Percentiles rank a stretch among this genome's conserved stretches.
These are phyloP conservation scores for Bryoglossum gracile DNA, from an alignment of 495 filamentous ascomycete genomes.

Conservation along the genomic window DNA sequence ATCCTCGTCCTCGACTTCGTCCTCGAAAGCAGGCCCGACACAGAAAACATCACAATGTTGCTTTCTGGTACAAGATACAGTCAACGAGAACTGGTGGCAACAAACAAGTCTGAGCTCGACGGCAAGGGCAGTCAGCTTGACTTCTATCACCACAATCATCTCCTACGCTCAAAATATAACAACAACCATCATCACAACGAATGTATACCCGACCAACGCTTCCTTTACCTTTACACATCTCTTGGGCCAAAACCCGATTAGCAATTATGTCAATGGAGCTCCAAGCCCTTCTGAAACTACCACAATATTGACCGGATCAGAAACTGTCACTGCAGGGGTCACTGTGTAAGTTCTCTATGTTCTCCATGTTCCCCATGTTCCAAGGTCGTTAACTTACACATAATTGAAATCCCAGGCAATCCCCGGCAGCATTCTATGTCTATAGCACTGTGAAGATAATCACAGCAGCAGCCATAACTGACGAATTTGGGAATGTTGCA, in stretches of 20 bases:
- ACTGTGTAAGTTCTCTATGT: slow-evolving; percentile 9
- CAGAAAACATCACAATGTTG: slow-evolving; percentile 7
- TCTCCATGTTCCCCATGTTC: too few species aligned
- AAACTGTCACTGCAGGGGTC: slow-evolving; percentile 10
- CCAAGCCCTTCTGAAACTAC: background rate
- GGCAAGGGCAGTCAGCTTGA: background rate
- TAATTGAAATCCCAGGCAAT: slow-evolving; percentile 18
- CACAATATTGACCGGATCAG: slow-evolving; percentile 4
- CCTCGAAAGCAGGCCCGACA: too few species aligned
- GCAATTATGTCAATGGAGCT: background rate
- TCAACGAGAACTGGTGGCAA: slow-evolving; percentile 13
- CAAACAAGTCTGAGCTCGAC: background rate
- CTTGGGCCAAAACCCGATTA: slow-evolving; percentile 8
- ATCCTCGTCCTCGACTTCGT: too few species aligned
- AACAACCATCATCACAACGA: background rate
- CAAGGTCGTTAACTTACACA: background rate
- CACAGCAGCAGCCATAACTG: slow-evolving; percentile 7
- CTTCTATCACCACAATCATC: slow-evolving; percentile 3
- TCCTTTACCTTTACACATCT: background rate
- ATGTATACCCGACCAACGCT: slow-evolving; percentile 1
- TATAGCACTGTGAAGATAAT: slow-evolving; percentile 21
- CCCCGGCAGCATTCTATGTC: slow-evolving; percentile 20
- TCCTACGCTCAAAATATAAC: slow-evolving; percentile 1
- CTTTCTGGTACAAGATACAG: slow-evolving; percentile 14
- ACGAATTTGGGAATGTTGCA: background rate